Evolutionary conservation across 2,329 filamentous ascomycete species (phyloP).

Genomic region (Pestalotiopsis sp.): DNA sequence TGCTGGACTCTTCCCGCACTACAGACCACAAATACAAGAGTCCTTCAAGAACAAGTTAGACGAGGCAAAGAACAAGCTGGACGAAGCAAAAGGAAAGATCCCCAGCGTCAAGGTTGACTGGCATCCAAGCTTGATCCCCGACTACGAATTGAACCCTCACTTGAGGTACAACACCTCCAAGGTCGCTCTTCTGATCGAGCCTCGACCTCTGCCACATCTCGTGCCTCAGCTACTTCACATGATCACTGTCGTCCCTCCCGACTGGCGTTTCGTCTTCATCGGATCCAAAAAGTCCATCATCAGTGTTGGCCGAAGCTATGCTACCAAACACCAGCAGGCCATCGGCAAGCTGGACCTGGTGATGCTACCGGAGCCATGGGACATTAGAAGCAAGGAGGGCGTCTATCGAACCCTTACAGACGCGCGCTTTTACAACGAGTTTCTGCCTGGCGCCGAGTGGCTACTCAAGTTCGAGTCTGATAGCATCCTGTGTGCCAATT

Average conservation of each 20-base stretch:
- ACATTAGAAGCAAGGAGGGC: constrained; percentile 47
- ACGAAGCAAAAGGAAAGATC: constrained; percentile 41
- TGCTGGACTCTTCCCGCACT: constrained; percentile 44
- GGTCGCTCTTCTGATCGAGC: constrained; percentile 54
- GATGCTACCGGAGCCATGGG: constrained; percentile 49
- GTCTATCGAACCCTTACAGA: constrained; percentile 52
- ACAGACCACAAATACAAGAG: constrained; percentile 43
- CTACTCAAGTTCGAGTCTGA: constrained; percentile 57
- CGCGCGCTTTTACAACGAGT: constrained; percentile 52
- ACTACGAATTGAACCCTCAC: constrained; percentile 26
- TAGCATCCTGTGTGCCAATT: constrained; percentile 58
- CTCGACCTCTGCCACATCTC: constrained; percentile 47
- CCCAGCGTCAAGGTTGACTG: constrained; percentile 40
- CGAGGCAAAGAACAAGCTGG: constrained; percentile 40
- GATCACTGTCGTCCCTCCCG: constrained; percentile 52
- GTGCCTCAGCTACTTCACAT: constrained; percentile 53
- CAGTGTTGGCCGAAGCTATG: constrained; percentile 44
- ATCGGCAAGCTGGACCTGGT: constrained; percentile 54
- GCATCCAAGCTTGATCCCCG: constrained; percentile 23
- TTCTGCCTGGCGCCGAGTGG: constrained; percentile 53
- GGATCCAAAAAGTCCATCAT: constrained; percentile 50
- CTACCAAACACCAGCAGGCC: constrained; percentile 49
- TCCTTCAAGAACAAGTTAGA: constrained; percentile 38
- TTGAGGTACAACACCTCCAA: constrained; percentile 49
- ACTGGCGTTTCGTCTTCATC: constrained; percentile 57